Conservation (phyloP, 805 yeast species). For the Teunomyces panamensis region DNA sequence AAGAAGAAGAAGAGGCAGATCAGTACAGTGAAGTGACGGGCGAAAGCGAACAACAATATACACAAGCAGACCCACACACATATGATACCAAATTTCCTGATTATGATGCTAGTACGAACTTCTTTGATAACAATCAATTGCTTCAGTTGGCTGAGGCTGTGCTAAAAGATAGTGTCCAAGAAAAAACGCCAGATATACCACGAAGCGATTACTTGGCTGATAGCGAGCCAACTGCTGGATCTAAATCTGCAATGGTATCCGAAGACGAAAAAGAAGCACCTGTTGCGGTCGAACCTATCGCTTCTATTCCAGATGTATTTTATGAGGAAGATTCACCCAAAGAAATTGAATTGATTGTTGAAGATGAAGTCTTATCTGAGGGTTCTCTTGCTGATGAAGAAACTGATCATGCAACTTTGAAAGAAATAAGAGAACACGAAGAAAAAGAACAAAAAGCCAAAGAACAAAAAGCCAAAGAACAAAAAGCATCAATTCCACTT, state of each 20-base stretch:
- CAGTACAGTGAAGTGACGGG: not conserved
- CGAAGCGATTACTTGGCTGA: conserved; percentile 11
- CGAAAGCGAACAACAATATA: not conserved
- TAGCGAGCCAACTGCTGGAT: conserved; percentile 16
- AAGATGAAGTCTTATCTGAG: conserved; percentile 17
- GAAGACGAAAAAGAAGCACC: not conserved
- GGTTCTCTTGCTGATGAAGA: conserved; percentile 19
- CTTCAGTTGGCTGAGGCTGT: conserved; percentile 1
- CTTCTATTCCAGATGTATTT: conserved; percentile 13
- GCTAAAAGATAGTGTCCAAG: conserved; percentile 3
- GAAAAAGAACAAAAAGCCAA: conserved; percentile 11
- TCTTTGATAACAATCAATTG: not conserved
- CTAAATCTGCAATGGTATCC: not conserved
- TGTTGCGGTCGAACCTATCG: conserved; percentile 1
- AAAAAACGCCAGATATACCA: not conserved
- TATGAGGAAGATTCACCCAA: conserved; percentile 13
- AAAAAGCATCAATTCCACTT: conserved; percentile 12
- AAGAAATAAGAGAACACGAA: conserved; percentile 5
- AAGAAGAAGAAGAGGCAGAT: not conserved
- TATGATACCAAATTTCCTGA: not conserved
- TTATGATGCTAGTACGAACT: not conserved
- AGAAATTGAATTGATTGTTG: conserved; percentile 5
- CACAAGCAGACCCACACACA: not conserved
- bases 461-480: conserved; percentile 10
- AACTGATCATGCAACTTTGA: conserved; percentile 6